Conservation (phyloP, 2,329 filamentous ascomycete genomes). For the Arthrobotrys pseudoclavata region DNA sequence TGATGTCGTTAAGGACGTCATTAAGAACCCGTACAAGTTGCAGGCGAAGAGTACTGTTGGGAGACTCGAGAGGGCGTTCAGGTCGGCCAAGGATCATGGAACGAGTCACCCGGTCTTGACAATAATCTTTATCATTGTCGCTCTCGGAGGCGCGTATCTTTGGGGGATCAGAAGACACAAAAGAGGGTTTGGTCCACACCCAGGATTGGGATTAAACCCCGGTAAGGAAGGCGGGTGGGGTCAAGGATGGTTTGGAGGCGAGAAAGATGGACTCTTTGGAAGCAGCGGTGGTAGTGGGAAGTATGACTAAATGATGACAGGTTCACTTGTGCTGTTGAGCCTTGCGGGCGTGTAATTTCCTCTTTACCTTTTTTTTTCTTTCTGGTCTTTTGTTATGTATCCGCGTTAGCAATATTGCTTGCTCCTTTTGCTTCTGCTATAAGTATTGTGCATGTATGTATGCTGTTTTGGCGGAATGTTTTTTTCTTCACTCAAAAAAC, state of each 20-base stretch:
- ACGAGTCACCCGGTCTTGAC: slow-evolving; percentile 68
- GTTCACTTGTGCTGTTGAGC: slow-evolving; percentile 3
- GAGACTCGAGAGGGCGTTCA: slow-evolving; percentile 78
- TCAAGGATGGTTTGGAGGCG: slow-evolving; percentile 53
- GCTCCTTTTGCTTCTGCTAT: slow-evolving; percentile 21
- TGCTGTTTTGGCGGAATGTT: slow-evolving; percentile 29
- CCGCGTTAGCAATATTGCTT: slow-evolving; percentile 33
- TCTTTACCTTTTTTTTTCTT: slow-evolving; percentile 1
- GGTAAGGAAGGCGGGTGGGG: slow-evolving; percentile 55
- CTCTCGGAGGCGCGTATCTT: slow-evolving; percentile 25
- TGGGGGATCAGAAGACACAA: slow-evolving; percentile 31
- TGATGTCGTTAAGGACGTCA: slow-evolving; percentile 82
- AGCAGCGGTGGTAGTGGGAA: slow-evolving; percentile 45
- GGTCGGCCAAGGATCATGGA: slow-evolving; percentile 66
- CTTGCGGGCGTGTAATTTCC: not conserved
- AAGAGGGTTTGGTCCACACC: slow-evolving; percentile 38
- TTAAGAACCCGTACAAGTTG: slow-evolving; percentile 78
- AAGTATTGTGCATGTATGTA: slow-evolving; percentile 37
- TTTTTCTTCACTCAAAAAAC: not conserved
- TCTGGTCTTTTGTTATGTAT: slow-evolving; percentile 25
- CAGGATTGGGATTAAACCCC: slow-evolving; percentile 46
- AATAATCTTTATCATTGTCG: slow-evolving; percentile 49
- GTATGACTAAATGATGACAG: slow-evolving; percentile 41
- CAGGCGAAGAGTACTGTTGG: slow-evolving; percentile 82
- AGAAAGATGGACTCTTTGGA: slow-evolving; percentile 57